Conservation (phyloP, 306 rosid genomes). For the Clitoria ternatea region DNA sequence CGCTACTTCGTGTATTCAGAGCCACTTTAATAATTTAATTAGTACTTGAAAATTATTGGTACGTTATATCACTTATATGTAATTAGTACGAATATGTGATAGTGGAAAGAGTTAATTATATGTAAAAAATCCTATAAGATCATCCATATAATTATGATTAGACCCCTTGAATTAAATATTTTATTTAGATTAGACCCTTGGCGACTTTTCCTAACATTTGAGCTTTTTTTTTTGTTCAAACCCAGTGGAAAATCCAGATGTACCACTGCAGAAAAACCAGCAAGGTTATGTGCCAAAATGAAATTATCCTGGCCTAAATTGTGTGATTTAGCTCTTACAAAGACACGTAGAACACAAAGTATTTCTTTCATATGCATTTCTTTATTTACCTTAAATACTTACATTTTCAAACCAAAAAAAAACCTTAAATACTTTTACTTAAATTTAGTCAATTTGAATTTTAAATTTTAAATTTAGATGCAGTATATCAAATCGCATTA, state of each 20-base stretch:
- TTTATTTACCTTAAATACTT: too few species aligned
- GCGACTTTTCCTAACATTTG: too few species aligned
- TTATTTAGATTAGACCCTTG: too few species aligned
- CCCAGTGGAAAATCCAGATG: not conserved
- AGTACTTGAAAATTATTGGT: not conserved
- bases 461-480: not conserved
- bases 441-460: not conserved
- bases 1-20: conserved; percentile 16
- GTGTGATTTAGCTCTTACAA: not conserved
- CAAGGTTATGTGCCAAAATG: not conserved
- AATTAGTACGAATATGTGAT: not conserved
- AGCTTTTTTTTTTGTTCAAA: too few species aligned
- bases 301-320: not conserved
- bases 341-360: too few species aligned
- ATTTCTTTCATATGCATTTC: not conserved
- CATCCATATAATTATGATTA: too few species aligned
- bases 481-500: not conserved
- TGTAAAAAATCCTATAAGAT: too few species aligned
- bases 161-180: too few species aligned
- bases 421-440: not conserved
- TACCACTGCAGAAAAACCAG: not conserved
- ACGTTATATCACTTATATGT: not conserved
- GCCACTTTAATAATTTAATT: conserved; percentile 5
- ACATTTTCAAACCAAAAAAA: too few species aligned
- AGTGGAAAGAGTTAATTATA: too few species aligned